Percentiles rank a stretch among this genome's conserved stretches.
These are phyloP conservation scores for Solanum pennellii DNA, from an alignment of 257 asterid species.

Conservation along the genomic window DNA sequence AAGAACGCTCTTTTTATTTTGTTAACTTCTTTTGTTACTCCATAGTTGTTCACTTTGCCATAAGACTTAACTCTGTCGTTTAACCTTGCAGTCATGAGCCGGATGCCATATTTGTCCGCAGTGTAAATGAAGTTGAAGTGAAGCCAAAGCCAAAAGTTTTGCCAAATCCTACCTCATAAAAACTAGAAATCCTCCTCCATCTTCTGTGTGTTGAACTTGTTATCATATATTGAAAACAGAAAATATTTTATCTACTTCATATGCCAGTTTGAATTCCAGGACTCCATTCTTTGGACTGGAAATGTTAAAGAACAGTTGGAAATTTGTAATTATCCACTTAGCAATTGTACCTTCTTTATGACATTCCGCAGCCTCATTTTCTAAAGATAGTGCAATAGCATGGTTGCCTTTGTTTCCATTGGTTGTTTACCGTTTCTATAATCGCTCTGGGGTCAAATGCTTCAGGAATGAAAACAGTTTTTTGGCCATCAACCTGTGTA, in stretches of 20 bases:
- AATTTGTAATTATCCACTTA: background rate
- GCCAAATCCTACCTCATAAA: constrained; percentile 50
- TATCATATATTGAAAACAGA: background rate
- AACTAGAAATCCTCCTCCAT: background rate
- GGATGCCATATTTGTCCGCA: constrained; percentile 69
- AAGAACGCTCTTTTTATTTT: constrained; percentile 5
- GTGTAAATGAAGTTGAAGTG: constrained; percentile 87
- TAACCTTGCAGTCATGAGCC: constrained; percentile 70
- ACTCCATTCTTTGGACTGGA: background rate
- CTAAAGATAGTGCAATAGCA: background rate
- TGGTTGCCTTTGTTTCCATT: background rate
- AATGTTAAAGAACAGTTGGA: background rate
- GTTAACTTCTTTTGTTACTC: background rate
- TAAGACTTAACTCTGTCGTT: background rate
- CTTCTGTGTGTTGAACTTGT: background rate
- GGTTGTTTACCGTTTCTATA: background rate
- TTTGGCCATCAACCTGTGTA: background rate
- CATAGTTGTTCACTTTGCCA: background rate
- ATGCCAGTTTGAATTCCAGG: background rate
- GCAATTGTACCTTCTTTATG: background rate
- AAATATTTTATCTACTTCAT: background rate
- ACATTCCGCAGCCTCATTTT: background rate
- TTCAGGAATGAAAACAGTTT: background rate
- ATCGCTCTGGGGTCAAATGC: background rate
- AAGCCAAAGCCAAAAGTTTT: constrained; percentile 80